These are phyloP conservation scores for Penicillium canescens DNA, from an alignment of 495 filamentous ascomycete genomes.

Conservation along the genomic window DNA sequence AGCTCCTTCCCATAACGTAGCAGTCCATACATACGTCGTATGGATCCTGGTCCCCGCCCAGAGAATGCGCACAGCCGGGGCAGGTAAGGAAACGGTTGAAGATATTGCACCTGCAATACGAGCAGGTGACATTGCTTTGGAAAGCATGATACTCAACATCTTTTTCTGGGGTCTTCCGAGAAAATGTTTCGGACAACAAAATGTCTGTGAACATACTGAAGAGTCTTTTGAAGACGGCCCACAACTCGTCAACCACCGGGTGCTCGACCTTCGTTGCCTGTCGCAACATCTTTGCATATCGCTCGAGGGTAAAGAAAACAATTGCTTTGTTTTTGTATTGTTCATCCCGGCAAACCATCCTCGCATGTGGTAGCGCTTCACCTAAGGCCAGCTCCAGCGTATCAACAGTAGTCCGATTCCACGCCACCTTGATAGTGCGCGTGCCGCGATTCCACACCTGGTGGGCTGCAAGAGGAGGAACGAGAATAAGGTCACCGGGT, in stretches of 20 bases:
- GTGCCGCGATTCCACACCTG: constrained; percentile 98
- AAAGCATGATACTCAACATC: constrained; percentile 71
- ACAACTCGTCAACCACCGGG: constrained; percentile 63
- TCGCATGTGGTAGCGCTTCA: constrained; percentile 83
- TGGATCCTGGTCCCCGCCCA: constrained; percentile 64
- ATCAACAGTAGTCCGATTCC: constrained; percentile 95
- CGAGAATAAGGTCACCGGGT: constrained; percentile 90
- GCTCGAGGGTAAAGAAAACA: constrained; percentile 77
- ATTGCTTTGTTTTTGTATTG: constrained; percentile 99
- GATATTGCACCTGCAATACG: constrained; percentile 93
- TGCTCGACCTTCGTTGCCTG: constrained; percentile 39
- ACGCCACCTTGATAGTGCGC: constrained; percentile 92
- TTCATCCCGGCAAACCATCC: constrained; percentile 95
- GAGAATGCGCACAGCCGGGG: constrained; percentile 63
- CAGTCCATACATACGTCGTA: constrained; percentile 99
- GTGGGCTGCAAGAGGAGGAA: constrained; percentile 95
- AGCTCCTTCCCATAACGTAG: constrained; percentile 90
- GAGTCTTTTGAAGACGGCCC: constrained; percentile 75
- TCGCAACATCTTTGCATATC: constrained; percentile 69
- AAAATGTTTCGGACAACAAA: constrained; percentile 82
- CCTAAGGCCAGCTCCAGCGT: constrained; percentile 81
- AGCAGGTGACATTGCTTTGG: constrained; percentile 89
- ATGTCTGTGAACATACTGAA: constrained; percentile 76
- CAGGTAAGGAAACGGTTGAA: constrained; percentile 97
- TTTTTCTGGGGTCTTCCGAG: constrained; percentile 54